These are phyloP conservation scores for Aureobasidium melanogenum DNA, from an alignment of 2,329 filamentous ascomycete species.

Conservation along the genomic window DNA sequence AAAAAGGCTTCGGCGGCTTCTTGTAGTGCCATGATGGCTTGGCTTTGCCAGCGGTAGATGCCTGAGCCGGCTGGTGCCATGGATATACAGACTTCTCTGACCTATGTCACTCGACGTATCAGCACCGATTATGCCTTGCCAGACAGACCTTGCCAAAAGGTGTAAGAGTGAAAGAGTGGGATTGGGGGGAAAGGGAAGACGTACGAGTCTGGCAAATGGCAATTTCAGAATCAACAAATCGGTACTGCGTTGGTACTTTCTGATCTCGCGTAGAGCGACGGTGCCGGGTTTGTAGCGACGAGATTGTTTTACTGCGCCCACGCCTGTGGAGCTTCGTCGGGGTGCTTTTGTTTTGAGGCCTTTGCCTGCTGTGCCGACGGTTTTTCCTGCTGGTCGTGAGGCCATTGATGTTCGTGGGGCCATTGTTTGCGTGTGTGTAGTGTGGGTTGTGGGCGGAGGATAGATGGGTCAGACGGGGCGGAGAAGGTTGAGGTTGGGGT, in stretches of 20 bases:
- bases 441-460: not conserved
- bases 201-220: conserved; percentile 85
- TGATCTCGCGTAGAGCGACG: conserved; percentile 96
- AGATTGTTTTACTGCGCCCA: conserved; percentile 18
- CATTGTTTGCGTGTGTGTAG: not conserved
- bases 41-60: conserved; percentile 94
- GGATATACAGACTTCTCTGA: conserved; percentile 93
- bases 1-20: conserved; percentile 99
- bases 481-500: too few relatives aligned
- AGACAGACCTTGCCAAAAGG: not conserved
- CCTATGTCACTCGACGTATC: too few relatives aligned
- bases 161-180: not conserved
- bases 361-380: conserved; percentile 12
- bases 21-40: conserved; percentile 92
- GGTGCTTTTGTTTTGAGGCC: conserved; percentile 9
- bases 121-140: too few relatives aligned
- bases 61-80: conserved; percentile 60
- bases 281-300: conserved; percentile 53
- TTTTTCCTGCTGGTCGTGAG: conserved; percentile 20
- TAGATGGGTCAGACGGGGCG: too few relatives aligned
- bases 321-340: not conserved
- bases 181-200: conserved; percentile 14
- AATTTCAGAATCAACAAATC: conserved; percentile 96
- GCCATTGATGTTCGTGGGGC: not conserved
- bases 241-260: conserved; percentile 95